These are phyloP conservation scores for Plasmopara halstedii DNA, from an alignment of 352 stramenopile genomes.

Conservation along the genomic window DNA sequence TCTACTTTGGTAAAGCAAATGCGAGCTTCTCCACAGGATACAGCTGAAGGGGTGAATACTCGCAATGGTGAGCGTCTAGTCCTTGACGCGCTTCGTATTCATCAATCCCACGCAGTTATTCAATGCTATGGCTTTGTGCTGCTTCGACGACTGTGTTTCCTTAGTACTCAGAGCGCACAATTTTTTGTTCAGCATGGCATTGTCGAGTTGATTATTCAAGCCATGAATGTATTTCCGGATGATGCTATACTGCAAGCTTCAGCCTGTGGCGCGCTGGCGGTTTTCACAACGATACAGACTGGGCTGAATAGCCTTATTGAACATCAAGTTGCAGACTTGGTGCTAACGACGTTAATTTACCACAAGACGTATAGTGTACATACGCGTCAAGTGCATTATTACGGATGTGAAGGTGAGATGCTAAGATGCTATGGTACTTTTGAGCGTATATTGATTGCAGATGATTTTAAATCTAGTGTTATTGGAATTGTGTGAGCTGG, in stretches of 20 bases:
- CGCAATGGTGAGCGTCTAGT: slow-evolving; percentile 39
- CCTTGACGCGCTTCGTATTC: slow-evolving; percentile 44
- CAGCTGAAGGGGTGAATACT: slow-evolving; percentile 48
- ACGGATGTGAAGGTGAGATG: slow-evolving; percentile 58
- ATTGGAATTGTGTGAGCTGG: slow-evolving; percentile 63
- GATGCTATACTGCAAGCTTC: slow-evolving; percentile 76
- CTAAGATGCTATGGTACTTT: not conserved
- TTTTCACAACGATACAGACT: slow-evolving; percentile 53
- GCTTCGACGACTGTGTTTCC: slow-evolving; percentile 59
- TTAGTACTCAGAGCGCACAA: slow-evolving; percentile 55
- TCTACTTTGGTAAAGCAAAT: slow-evolving; percentile 75
- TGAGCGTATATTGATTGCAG: not conserved
- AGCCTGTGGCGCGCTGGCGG: slow-evolving; percentile 62
- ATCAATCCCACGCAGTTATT: slow-evolving; percentile 62
- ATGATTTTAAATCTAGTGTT: slow-evolving; percentile 51
- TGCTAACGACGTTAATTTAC: slow-evolving; percentile 60
- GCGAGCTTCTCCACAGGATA: slow-evolving; percentile 58
- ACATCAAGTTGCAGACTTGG: slow-evolving; percentile 44
- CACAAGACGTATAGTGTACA: slow-evolving; percentile 81
- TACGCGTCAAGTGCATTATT: slow-evolving; percentile 80
- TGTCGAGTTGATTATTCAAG: slow-evolving; percentile 37
- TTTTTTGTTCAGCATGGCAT: slow-evolving; percentile 45
- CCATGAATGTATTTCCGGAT: slow-evolving; percentile 61
- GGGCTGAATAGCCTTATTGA: slow-evolving; percentile 47
- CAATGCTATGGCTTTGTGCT: slow-evolving; percentile 79